Evolutionary conservation across 225 moss, liverwort and hornwort species (phyloP).

Genomic region (Takakia lepidozioides): DNA sequence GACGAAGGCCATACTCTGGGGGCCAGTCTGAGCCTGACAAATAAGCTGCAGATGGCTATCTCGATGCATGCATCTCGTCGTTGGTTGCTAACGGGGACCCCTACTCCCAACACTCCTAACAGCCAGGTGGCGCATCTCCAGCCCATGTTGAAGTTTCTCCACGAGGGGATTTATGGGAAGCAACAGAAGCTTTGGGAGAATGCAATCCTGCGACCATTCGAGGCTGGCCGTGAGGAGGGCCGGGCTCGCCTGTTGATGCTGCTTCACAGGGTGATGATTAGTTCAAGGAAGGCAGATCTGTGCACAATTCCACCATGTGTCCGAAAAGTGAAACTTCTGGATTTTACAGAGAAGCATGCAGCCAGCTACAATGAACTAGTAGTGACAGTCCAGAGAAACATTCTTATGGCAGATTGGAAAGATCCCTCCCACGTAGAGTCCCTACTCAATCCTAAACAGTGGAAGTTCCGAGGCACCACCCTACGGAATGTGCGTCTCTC

Average conservation of each 20-base stretch:
- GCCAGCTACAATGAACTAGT: slow-evolving; percentile 91
- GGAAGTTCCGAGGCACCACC: slow-evolving; percentile 83
- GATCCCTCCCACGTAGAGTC: slow-evolving; percentile 95
- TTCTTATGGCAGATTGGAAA: slow-evolving; percentile 96
- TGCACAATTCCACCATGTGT: slow-evolving; percentile 82
- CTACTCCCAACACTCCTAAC: slow-evolving; percentile 91
- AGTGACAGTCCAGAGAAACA: slow-evolving; percentile 88
- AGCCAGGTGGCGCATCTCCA: slow-evolving; percentile 94
- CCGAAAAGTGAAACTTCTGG: slow-evolving; percentile 70
- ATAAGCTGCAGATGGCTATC: slow-evolving; percentile 94
- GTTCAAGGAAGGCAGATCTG: slow-evolving; percentile 86
- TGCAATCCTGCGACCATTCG: slow-evolving; percentile 79
- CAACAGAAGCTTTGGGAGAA: slow-evolving; percentile 83
- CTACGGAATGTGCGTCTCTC: slow-evolving; percentile 83
- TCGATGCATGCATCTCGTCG: slow-evolving; percentile 90
- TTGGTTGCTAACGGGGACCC: slow-evolving; percentile 95
- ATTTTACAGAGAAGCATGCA: slow-evolving; percentile 87
- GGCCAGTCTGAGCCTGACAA: slow-evolving; percentile 80
- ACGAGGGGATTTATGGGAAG: slow-evolving; percentile 78
- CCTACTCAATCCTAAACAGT: slow-evolving; percentile 93
- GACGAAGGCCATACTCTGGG: slow-evolving; percentile 98
- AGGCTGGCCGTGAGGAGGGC: slow-evolving; percentile 80
- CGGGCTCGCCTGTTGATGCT: slow-evolving; percentile 63
- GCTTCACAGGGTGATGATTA: slow-evolving; percentile 91
- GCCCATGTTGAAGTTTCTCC: slow-evolving; percentile 89